A percentile compares a stretch with the other conserved stretches of the same genome.
Evolutionary conservation across 345 rosid genomes (phyloP).

Genomic region (Euphorbia lathyris): DNA sequence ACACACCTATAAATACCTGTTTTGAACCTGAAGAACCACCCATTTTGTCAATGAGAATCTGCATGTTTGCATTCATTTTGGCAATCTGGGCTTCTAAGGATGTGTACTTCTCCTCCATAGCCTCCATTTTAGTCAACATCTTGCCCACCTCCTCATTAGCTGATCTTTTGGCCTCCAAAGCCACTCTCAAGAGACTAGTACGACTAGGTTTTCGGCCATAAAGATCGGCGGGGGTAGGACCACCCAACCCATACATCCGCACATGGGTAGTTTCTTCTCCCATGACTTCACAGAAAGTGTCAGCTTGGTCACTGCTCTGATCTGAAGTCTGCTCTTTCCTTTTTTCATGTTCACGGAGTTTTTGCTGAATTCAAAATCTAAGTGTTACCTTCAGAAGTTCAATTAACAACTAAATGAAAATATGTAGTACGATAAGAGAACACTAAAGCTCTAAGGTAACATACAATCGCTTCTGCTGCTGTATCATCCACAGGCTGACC

Average conservation of each 20-base stretch:
- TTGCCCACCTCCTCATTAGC: conserved; percentile 28
- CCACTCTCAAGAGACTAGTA: conserved; percentile 17
- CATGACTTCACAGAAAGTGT: conserved; percentile 32
- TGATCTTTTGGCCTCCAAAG: conserved; percentile 28
- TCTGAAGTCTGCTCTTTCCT: conserved; percentile 17
- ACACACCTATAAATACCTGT: conserved; percentile 16
- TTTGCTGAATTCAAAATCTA: conserved; percentile 23
- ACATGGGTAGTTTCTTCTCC: conserved; percentile 24
- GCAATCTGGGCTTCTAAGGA: conserved; percentile 36
- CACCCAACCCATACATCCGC: conserved; percentile 27
- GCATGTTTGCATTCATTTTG: conserved; percentile 32
- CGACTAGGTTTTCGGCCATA: conserved; percentile 22
- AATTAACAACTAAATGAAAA: not conserved
- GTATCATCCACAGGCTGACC: conserved; percentile 34
- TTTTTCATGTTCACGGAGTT: conserved; percentile 24
- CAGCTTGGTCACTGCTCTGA: conserved; percentile 21
- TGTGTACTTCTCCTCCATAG: conserved; percentile 33
- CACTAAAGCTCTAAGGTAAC: not conserved
- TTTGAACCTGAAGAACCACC: conserved; percentile 17
- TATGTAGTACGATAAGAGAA: not conserved
- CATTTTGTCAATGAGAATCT: conserved; percentile 30
- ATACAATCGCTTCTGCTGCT: conserved; percentile 33
- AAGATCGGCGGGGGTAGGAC: conserved; percentile 21
- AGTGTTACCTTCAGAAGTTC: not conserved
- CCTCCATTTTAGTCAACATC: conserved; percentile 34